phyloP scores from a whole-genome alignment of 768 basidiomycete genomes.

The Leccinum pellstonianum region DNA sequence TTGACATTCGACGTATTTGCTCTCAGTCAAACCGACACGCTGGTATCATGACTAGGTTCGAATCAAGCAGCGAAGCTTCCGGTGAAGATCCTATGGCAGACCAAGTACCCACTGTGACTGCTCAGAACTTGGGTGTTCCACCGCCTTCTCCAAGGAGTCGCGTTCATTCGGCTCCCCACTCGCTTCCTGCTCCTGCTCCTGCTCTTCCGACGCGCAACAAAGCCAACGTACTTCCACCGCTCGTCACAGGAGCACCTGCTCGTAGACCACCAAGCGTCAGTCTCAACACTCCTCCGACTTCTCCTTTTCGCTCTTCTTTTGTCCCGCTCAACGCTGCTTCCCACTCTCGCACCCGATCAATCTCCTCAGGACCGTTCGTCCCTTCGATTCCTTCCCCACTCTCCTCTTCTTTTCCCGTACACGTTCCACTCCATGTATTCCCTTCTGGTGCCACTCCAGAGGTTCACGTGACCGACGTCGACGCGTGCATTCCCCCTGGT shows the following conservation, averaged over 20 bases:
- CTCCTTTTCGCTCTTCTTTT: constrained; percentile 32
- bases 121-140: constrained; percentile 5
- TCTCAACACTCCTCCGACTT: constrained; percentile 29
- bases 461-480: constrained; percentile 14
- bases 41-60: too few species aligned
- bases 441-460: constrained; percentile 25
- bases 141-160: constrained; percentile 25
- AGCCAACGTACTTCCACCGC: constrained; percentile 22
- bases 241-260: constrained; percentile 26
- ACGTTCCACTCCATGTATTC: constrained; percentile 26
- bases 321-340: not conserved
- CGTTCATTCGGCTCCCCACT: constrained; percentile 26
- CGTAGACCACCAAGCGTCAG: constrained; percentile 25
- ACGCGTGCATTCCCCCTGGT: constrained; percentile 19
- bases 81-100: too few species aligned
- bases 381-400: constrained; percentile 31
- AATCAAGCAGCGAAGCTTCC: too few species aligned
- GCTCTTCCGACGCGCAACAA: constrained; percentile 24
- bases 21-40: too few species aligned
- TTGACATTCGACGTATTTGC: too few species aligned
- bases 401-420: constrained; percentile 25
- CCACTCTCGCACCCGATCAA: constrained; percentile 34
- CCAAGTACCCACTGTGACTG: too few species aligned
- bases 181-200: constrained; percentile 18
- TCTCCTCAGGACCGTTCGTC: constrained; percentile 32